phyloP scores from a whole-genome alignment of 306 rosid genomes.

The Fragaria iinumae region DNA sequence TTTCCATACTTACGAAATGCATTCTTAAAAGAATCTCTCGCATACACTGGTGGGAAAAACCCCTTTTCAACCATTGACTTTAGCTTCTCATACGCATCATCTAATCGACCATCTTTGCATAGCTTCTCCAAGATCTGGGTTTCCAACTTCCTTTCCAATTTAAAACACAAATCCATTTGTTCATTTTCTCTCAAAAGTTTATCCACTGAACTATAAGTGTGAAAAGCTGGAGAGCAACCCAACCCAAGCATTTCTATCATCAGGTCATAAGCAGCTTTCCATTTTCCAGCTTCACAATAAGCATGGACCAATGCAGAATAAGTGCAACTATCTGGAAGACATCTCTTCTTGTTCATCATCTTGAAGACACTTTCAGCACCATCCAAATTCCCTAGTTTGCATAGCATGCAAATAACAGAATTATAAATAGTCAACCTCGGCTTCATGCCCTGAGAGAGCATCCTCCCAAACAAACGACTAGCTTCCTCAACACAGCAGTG shows the following conservation, averaged over 20 bases:
- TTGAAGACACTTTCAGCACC: constrained; percentile 52
- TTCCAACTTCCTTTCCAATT: constrained; percentile 56
- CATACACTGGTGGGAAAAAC: constrained; percentile 47
- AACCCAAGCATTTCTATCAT: constrained; percentile 60
- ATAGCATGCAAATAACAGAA: constrained; percentile 54
- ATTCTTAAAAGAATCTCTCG: constrained; percentile 49
- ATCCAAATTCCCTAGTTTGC: constrained; percentile 56
- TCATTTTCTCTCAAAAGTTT: constrained; percentile 53
- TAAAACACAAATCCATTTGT: constrained; percentile 40
- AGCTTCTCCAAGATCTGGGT: constrained; percentile 56
- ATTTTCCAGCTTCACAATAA: constrained; percentile 45
- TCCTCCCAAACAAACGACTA: constrained; percentile 48
- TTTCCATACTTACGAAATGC: constrained; percentile 53
- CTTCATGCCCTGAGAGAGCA: constrained; percentile 49
- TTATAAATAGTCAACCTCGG: constrained; percentile 59
- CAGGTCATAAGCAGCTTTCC: constrained; percentile 50
- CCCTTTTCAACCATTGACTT: constrained; percentile 56
- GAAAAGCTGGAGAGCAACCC: constrained; percentile 52
- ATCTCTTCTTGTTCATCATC: constrained; percentile 60
- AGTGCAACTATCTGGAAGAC: constrained; percentile 57
- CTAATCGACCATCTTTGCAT: constrained; percentile 47
- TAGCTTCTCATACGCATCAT: constrained; percentile 57
- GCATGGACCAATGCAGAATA: constrained; percentile 62
- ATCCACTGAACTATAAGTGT: constrained; percentile 45
- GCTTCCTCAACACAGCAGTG: constrained; percentile 43